These are phyloP conservation scores for Fusarium sp. DNA, from an alignment of 2,329 filamentous ascomycete species.

Conservation along the genomic window DNA sequence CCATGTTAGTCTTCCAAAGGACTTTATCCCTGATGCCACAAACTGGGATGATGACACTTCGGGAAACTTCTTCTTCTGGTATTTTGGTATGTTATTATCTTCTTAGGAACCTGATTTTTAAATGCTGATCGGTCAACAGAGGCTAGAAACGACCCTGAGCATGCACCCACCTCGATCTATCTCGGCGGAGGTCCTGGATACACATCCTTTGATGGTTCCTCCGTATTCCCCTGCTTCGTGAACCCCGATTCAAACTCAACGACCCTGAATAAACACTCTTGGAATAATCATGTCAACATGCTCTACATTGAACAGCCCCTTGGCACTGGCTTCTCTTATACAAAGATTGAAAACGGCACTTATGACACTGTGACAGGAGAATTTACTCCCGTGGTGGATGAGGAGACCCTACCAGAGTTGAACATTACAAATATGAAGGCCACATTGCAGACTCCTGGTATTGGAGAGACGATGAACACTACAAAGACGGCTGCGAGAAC, in stretches of 20 bases:
- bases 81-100: constrained; percentile 41
- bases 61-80: constrained; percentile 56
- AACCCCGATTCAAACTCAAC: constrained; percentile 62
- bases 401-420: background rate
- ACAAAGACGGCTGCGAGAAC: constrained; percentile 62
- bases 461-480: constrained; percentile 51
- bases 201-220: constrained; percentile 69
- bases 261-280: constrained; percentile 66
- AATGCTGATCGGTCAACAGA: background rate
- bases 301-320: constrained; percentile 68
- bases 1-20: constrained; percentile 29
- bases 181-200: constrained; percentile 71
- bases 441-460: background rate
- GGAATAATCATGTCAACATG: constrained; percentile 62
- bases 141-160: constrained; percentile 43
- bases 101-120: background rate
- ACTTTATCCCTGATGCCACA: constrained; percentile 42
- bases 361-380: constrained; percentile 57
- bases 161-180: constrained; percentile 59
- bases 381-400: constrained; percentile 2
- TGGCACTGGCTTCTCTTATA: constrained; percentile 71
- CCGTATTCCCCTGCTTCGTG: constrained; percentile 62
- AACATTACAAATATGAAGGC: constrained; percentile 19
- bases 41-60: constrained; percentile 7
- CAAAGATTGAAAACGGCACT: constrained; percentile 59